A percentile compares a stretch with the other conserved stretches of the same genome.
These are phyloP conservation scores for Hawksworthiomyces lignivorus DNA, from an alignment of 2,329 filamentous ascomycete species.

Conservation along the genomic window DNA sequence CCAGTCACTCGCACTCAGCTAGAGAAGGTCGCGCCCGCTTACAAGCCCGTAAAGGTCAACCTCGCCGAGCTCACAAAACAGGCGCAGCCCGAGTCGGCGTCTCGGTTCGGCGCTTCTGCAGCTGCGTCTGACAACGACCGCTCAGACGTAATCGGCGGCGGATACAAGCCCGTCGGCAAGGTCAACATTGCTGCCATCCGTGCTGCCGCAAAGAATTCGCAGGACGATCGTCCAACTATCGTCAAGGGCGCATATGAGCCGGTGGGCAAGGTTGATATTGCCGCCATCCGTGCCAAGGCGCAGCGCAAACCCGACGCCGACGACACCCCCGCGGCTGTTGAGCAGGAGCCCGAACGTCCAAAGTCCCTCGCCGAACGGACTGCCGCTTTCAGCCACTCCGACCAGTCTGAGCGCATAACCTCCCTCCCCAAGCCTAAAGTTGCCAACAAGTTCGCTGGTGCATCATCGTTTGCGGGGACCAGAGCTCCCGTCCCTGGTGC, in stretches of 20 bases:
- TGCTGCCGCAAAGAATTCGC: constrained; percentile 58
- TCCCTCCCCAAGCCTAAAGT: constrained; percentile 92
- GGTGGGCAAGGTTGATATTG: constrained; percentile 93
- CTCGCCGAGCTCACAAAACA: constrained; percentile 76
- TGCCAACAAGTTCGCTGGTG: constrained; percentile 74
- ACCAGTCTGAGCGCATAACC: constrained; percentile 70
- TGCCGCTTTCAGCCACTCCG: constrained; percentile 56
- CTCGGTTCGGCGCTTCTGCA: constrained; percentile 38
- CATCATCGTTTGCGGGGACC: constrained; percentile 67
- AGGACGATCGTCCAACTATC: constrained; percentile 71
- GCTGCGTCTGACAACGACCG: constrained; percentile 36
- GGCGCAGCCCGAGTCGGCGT: constrained; percentile 54
- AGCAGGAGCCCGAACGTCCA: constrained; percentile 30
- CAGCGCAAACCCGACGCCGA: constrained; percentile 9
- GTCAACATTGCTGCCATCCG: constrained; percentile 94
- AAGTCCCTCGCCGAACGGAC: constrained; percentile 69
- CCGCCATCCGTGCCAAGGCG: constrained; percentile 63
- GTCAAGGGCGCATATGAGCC: constrained; percentile 95
- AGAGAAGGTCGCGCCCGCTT: constrained; percentile 86
- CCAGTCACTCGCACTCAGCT: constrained; percentile 77
- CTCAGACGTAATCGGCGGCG: constrained; percentile 68
- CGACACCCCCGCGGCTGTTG: not conserved
- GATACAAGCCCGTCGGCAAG: constrained; percentile 90
- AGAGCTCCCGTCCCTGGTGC: constrained; percentile 75
- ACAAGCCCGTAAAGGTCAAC: constrained; percentile 93